Conservation (phyloP, 2,329 filamentous ascomycete species). For the Microsporum canis region DNA sequence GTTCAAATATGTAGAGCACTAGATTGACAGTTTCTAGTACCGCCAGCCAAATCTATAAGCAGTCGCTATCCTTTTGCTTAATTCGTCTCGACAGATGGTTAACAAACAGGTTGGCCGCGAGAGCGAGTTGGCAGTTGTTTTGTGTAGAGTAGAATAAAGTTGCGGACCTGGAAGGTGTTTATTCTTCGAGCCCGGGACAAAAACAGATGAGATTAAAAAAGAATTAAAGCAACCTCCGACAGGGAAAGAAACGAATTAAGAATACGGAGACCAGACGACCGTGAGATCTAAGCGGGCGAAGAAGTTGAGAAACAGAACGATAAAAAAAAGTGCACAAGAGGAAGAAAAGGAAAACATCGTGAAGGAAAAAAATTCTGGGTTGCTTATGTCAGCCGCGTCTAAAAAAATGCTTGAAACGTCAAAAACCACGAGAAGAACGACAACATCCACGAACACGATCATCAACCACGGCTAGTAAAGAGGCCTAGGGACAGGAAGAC, state of each 20-base stretch:
- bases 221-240: neutral
- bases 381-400: neutral
- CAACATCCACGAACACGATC: neutral
- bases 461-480: neutral
- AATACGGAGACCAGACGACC: neutral
- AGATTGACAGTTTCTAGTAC: neutral
- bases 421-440: neutral
- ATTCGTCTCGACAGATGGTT: neutral
- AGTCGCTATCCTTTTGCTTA: neutral
- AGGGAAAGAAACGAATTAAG: neutral
- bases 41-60: neutral
- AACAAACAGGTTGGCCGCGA: neutral
- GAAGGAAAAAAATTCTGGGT: conserved; percentile 1
- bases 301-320: neutral
- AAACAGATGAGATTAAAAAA: neutral
- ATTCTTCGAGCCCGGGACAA: neutral
- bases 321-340: neutral
- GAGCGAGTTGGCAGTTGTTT: neutral
- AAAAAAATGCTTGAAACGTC: neutral
- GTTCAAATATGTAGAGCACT: neutral
- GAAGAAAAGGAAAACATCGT: neutral
- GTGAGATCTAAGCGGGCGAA: neutral
- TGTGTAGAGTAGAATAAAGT: neutral
- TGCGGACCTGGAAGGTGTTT: neutral
- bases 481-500: neutral